Percentiles rank a stretch among this genome's conserved stretches.
Evolutionary conservation across 306 rosid species (phyloP).

Genomic region (Comarum palustre): DNA sequence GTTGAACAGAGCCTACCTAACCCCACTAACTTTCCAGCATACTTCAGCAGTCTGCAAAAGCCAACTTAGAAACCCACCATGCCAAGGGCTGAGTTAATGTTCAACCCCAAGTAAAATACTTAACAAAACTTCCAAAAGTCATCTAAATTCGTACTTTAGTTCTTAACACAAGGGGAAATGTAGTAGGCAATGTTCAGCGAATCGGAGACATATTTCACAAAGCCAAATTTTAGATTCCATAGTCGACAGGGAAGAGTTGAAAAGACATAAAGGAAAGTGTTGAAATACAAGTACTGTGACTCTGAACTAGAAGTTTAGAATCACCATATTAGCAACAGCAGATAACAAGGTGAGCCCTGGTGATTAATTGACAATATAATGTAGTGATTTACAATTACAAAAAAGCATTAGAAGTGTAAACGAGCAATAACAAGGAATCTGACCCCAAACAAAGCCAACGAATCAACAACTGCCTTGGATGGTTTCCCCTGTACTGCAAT

Average conservation of each 20-base stretch:
- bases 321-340: background rate
- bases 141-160: background rate
- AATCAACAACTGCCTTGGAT: constrained; percentile 81
- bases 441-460: constrained; percentile 98
- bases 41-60: background rate
- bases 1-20: background rate
- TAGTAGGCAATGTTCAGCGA: background rate
- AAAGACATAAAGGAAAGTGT: background rate
- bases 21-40: too few relatives aligned
- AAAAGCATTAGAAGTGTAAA: constrained; percentile 15
- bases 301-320: background rate
- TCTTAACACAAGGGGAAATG: background rate
- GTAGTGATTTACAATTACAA: constrained; percentile 10
- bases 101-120: background rate
- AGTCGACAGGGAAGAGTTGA: background rate
- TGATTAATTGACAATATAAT: background rate
- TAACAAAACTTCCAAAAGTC: background rate
- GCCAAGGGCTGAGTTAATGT: background rate
- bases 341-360: background rate
- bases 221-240: background rate
- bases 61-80: background rate
- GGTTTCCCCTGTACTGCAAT: constrained; percentile 94
- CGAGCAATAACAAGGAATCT: constrained; percentile 42
- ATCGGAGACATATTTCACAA: background rate
- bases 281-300: background rate